A percentile compares a stretch with the other conserved stretches of the same genome.
phyloP scores from a whole-genome alignment of 345 rosid species.

The Euphorbia tirucalli region DNA sequence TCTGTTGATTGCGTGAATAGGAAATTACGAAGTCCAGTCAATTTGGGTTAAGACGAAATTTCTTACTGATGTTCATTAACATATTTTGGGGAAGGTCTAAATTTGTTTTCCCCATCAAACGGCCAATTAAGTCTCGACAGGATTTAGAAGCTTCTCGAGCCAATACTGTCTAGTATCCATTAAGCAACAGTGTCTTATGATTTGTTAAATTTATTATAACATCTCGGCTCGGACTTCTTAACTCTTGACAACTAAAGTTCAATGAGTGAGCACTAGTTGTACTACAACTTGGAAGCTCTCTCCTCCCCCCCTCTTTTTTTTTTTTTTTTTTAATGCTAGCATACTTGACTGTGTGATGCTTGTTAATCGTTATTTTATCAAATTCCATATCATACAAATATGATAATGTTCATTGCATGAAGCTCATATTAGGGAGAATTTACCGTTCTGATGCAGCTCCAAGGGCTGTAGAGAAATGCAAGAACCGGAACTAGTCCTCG shows the following conservation, averaged over 20 bases:
- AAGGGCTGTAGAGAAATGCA: constrained; percentile 62
- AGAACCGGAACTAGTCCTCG: constrained; percentile 39
- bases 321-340: too few relatives aligned
- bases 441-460: constrained; percentile 46
- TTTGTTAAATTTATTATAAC: too few relatives aligned
- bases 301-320: too few relatives aligned
- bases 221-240: too few relatives aligned
- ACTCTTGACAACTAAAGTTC: not conserved
- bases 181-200: not conserved
- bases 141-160: too few relatives aligned
- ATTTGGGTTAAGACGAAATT: not conserved
- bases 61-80: not conserved
- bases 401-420: not conserved
- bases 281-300: not conserved
- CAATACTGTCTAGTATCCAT: too few relatives aligned
- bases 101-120: not conserved
- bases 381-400: constrained; percentile 5
- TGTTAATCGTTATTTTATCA: constrained; percentile 1
- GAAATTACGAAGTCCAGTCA: not conserved
- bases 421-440: not conserved
- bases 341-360: not conserved
- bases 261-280: not conserved
- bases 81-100: not conserved
- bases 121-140: too few relatives aligned
- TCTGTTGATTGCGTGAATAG: not conserved